Conservation (phyloP, 306 rosid genomes). For the Leucaena leucocephala region DNA sequence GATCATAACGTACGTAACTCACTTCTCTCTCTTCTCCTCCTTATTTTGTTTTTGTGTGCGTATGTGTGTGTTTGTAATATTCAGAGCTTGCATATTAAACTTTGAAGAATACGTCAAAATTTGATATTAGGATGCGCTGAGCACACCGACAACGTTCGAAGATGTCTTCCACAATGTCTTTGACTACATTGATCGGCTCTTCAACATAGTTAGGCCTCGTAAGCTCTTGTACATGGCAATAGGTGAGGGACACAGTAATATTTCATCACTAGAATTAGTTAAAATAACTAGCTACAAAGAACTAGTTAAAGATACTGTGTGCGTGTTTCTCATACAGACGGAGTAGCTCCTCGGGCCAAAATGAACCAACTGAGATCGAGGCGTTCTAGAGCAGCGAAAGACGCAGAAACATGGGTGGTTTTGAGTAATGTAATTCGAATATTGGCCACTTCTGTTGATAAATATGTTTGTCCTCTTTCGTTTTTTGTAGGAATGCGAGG, state of each 20-base stretch:
- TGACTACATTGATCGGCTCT: constrained; percentile 50
- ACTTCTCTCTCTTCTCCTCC: not conserved
- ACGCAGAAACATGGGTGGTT: constrained; percentile 32
- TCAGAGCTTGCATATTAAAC: not conserved
- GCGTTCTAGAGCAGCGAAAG: constrained; percentile 48
- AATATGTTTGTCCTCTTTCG: not conserved
- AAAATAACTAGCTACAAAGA: not conserved
- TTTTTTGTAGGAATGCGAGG: constrained; percentile 52
- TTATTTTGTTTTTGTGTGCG: no score
- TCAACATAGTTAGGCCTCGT: constrained; percentile 42
- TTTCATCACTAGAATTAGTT: not conserved
- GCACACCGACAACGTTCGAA: constrained; percentile 40
- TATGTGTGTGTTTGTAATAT: not conserved
- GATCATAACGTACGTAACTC: constrained; percentile 22
- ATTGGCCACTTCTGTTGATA: not conserved
- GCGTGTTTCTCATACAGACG: constrained; percentile 42
- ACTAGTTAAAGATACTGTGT: not conserved
- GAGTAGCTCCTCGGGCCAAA: constrained; percentile 72
- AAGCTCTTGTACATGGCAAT: constrained; percentile 55
- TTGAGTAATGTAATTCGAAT: not conserved
- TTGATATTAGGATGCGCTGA: constrained; percentile 18
- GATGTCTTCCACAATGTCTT: constrained; percentile 52
- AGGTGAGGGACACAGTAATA: constrained; percentile 36
- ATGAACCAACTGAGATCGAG: constrained; percentile 65
- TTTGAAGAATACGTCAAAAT: not conserved